Base-by-base conservation (phyloP, 2,329 filamentous ascomycete species). In the Graphilbum ipis-grandicollis region DNA sequence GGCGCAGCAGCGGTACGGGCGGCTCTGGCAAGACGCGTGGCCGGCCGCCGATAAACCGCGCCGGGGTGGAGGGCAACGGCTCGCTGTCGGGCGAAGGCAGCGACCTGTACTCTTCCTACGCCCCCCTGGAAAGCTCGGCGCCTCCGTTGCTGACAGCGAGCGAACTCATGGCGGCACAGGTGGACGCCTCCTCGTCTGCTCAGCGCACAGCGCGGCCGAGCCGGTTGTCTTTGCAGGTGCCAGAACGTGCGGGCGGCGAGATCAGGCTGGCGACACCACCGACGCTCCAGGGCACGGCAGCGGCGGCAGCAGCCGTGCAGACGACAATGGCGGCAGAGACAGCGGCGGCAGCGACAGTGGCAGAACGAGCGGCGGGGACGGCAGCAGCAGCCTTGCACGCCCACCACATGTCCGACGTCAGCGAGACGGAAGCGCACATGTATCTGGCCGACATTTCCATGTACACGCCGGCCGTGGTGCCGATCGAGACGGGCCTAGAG, bases 1-100 rank as follows among this genome's bases (percentile, higher is more conserved):
- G 86, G 86, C 74, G 79, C 38, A 73, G 73, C 43, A 71, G 68
- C 40, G 70, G 70, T 14, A 62, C 66, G 29, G 63, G 73, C 12
- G 59, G 70, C 2, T 71, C 66, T 5, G 76, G 78, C 2, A 92
- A 86, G 52, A 65, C 79, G 13, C 66, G 85, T 44, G 85, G 86
- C 7, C 66, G 86, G 41, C 86, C 86, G 31, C 82, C 83, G 0
- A 79, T 75, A 39, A 81, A 78, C 47, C 68, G 74, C 19, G 68
- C 65, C n/a, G 37, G 42, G 12, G 5, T 15, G 29, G 29, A 17
- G 18, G 29, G 6, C 39, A 38, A 73, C 0, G 73, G n/a, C n/a
- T n/a, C n/a, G n/a, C n/a, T n/a, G n/a, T n/a, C n/a, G n/a, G n/a
- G n/a, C n/a, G n/a, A n/a, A n/a, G n/a, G n/a, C n/a, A n/a, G n/a